Percentiles rank a stretch among this genome's conserved stretches.
Evolutionary conservation across 495 filamentous ascomycete genomes (phyloP).

Genomic region (Hamigera avellanea): DNA sequence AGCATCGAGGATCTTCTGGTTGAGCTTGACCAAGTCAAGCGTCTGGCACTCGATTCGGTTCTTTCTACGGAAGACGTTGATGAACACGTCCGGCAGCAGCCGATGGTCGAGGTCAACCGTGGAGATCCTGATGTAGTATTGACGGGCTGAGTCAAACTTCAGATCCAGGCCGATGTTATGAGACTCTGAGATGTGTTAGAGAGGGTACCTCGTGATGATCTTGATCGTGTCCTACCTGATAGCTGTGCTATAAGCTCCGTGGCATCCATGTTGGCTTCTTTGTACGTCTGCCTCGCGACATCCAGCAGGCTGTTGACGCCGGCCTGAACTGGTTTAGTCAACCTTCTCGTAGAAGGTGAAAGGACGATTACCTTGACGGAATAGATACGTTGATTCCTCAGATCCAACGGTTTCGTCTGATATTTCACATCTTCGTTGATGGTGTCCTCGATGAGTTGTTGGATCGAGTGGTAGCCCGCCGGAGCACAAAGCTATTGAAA

Average conservation of each 20-base stretch:
- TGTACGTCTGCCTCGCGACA: constrained; percentile 76
- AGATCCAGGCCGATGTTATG: constrained; percentile 52
- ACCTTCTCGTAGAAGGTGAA: not conserved
- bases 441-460: constrained; percentile 51
- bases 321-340: constrained; percentile 38
- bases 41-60: constrained; percentile 77
- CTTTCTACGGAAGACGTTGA: constrained; percentile 65
- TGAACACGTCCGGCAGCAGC: constrained; percentile 56
- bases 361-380: constrained; percentile 59
- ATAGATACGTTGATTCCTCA: constrained; percentile 86
- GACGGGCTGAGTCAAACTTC: constrained; percentile 62
- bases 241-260: constrained; percentile 57
- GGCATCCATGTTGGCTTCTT: constrained; percentile 70
- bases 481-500: constrained; percentile 46
- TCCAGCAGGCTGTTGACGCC: constrained; percentile 80
- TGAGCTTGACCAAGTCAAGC: constrained; percentile 64
- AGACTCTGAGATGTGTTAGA: constrained; percentile 34
- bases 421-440: constrained; percentile 77
- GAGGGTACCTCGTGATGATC: not conserved
- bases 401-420: constrained; percentile 68
- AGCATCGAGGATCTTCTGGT: constrained; percentile 63
- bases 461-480: constrained; percentile 44
- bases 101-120: constrained; percentile 50
- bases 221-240: constrained; percentile 33
- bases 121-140: constrained; percentile 69